Percentiles rank a stretch among this genome's conserved stretches.
phyloP scores from a whole-genome alignment of 176 grass and related monocot species.

The Musa beccarii region DNA sequence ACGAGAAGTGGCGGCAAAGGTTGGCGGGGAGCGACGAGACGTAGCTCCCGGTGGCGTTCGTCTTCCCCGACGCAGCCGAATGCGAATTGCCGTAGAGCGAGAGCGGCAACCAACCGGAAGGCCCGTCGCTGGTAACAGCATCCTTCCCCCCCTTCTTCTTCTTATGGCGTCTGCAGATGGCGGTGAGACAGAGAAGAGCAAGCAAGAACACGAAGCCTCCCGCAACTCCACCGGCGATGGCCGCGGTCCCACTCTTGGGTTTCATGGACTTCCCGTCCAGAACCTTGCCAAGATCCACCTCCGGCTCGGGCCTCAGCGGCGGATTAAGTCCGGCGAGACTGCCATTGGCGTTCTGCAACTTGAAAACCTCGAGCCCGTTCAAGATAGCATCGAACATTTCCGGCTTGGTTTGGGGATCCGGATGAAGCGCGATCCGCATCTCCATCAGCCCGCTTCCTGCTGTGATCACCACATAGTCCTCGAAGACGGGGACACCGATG shows the following conservation, averaged over 20 bases:
- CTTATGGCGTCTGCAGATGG: conserved; percentile 32
- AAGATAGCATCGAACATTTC: conserved; percentile 63
- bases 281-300: neutral
- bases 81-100: conserved; percentile 24
- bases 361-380: conserved; percentile 76
- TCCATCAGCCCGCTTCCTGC: conserved; percentile 23
- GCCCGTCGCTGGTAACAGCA: conserved; percentile 17
- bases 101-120: conserved; percentile 30
- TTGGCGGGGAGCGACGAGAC: conserved; percentile 44
- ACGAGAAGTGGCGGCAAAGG: conserved; percentile 51
- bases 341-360: conserved; percentile 7
- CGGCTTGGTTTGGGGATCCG: conserved; percentile 23
- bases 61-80: conserved; percentile 31
- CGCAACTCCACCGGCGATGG: conserved; percentile 6
- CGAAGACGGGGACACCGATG: conserved; percentile 32
- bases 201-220: conserved; percentile 16
- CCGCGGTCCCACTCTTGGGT: neutral
- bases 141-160: conserved; percentile 32
- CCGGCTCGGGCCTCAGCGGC: neutral
- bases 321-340: conserved; percentile 54
- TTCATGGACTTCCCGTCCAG: neutral
- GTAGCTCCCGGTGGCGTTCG: conserved; percentile 30
- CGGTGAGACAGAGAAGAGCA: conserved; percentile 15
- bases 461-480: conserved; percentile 30
- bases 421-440: conserved; percentile 63